Evolutionary conservation across 371 early-diverging fungal genomes (phyloP).

Genomic region (Dinochytrium kinnereticum): DNA sequence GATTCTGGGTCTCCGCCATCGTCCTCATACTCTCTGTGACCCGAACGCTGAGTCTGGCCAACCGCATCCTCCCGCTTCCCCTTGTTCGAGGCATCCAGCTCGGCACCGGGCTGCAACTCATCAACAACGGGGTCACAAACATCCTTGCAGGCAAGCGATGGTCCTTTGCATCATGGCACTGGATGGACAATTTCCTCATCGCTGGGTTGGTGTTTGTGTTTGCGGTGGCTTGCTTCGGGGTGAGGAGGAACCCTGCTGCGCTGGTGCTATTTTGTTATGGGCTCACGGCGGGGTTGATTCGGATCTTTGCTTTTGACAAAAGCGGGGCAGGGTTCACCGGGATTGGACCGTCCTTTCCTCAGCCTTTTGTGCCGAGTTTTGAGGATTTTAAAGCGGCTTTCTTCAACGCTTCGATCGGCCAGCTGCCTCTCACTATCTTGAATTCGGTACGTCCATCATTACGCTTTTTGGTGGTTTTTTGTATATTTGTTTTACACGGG

Average conservation of each 20-base stretch:
- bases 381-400: constrained; percentile 74
- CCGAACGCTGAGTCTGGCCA: constrained; percentile 72
- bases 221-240: constrained; percentile 71
- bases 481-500: not conserved
- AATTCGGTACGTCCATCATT: constrained; percentile 74
- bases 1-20: constrained; percentile 70
- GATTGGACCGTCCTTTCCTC: constrained; percentile 38
- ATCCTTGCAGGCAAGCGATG: constrained; percentile 32
- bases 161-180: constrained; percentile 46
- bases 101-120: constrained; percentile 80
- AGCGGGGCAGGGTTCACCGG: constrained; percentile 48
- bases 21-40: constrained; percentile 72
- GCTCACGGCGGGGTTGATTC: constrained; percentile 69
- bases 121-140: constrained; percentile 66
- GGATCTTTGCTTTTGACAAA: constrained; percentile 38
- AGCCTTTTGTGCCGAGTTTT: constrained; percentile 54
- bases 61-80: constrained; percentile 73
- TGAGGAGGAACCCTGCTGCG: constrained; percentile 72
- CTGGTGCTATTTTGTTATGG: constrained; percentile 78
- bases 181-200: constrained; percentile 82
- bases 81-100: constrained; percentile 89
- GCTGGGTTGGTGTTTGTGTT: constrained; percentile 69
- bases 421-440: constrained; percentile 82
- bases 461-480: not conserved
- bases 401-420: constrained; percentile 82